Evolutionary conservation across 1,284 basidiomycete species (phyloP).

Genomic region (Ceratobasidium sp.): DNA sequence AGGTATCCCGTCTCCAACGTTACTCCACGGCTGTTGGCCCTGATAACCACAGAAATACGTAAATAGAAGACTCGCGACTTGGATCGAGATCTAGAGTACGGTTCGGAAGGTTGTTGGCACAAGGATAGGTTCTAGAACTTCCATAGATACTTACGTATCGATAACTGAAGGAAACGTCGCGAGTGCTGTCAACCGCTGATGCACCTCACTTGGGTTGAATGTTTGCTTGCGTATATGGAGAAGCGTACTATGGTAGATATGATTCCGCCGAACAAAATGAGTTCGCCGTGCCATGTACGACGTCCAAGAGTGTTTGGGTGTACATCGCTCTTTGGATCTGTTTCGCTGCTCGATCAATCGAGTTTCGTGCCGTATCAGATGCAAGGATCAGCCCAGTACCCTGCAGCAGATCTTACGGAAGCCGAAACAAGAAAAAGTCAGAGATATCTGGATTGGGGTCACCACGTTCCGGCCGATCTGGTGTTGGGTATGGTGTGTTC

Average conservation of each 20-base stretch:
- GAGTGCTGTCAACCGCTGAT: slow-evolving; percentile 3
- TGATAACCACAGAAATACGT: slow-evolving; percentile 21
- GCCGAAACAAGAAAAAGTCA: background rate
- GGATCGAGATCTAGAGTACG: slow-evolving; percentile 30
- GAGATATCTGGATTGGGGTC: slow-evolving; percentile 40
- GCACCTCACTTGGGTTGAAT: background rate
- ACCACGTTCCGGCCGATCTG: background rate
- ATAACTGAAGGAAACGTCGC: slow-evolving; percentile 11
- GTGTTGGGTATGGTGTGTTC: background rate
- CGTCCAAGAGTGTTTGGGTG: slow-evolving; percentile 5
- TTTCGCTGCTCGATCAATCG: background rate
- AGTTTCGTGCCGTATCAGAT: background rate
- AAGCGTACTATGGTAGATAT: slow-evolving; percentile 20
- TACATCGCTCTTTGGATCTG: slow-evolving; percentile 9
- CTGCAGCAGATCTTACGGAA: background rate
- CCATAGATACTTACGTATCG: slow-evolving; percentile 26
- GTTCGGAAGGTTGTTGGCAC: background rate
- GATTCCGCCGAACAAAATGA: slow-evolving; percentile 28
- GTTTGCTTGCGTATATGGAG: too few species aligned
- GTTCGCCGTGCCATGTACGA: slow-evolving; percentile 18
- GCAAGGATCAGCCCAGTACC: background rate
- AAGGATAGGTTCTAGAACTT: background rate
- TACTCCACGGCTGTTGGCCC: slow-evolving; percentile 33
- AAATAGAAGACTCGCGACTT: slow-evolving; percentile 8
- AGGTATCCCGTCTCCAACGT: background rate